Percentiles rank a stretch among this genome's conserved stretches.
These are phyloP conservation scores for Lachancea cidri DNA, from an alignment of 805 yeast genomes.

Conservation along the genomic window DNA sequence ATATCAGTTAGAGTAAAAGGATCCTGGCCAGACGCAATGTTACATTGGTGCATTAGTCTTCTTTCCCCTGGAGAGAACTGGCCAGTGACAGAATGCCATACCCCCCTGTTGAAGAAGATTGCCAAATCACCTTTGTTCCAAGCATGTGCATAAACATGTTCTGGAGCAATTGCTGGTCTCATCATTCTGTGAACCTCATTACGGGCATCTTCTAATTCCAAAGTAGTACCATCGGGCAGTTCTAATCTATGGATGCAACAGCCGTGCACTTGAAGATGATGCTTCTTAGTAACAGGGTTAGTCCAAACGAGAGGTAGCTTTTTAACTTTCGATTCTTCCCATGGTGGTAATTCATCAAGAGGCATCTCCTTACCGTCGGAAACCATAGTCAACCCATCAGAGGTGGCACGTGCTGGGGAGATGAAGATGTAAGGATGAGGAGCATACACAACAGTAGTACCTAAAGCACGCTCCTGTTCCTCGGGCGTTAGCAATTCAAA, in stretches of 20 bases:
- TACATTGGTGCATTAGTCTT: conserved; percentile 90
- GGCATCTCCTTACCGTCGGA: conserved; percentile 69
- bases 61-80: conserved; percentile 74
- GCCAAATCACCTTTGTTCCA: conserved; percentile 85
- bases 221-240: conserved; percentile 49
- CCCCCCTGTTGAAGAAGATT: conserved; percentile 82
- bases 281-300: conserved; percentile 78
- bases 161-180: conserved; percentile 81
- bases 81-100: conserved; percentile 90
- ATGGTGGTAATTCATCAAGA: conserved; percentile 66
- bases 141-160: conserved; percentile 69
- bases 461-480: conserved; percentile 68
- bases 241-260: conserved; percentile 70
- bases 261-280: conserved; percentile 83
- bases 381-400: conserved; percentile 83
- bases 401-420: conserved; percentile 72
- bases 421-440: conserved; percentile 91
- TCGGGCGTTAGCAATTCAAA: conserved; percentile 60
- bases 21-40: conserved; percentile 76
- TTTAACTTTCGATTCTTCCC: conserved; percentile 78
- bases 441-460: conserved; percentile 80
- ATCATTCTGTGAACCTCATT: conserved; percentile 63
- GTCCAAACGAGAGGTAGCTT: conserved; percentile 87
- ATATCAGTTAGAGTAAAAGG: conserved; percentile 37
- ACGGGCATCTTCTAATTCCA: conserved; percentile 70